Percentiles rank a stretch among this genome's conserved stretches.
Conservation (phyloP, 2,329 filamentous ascomycete genomes). For the Pestalotiopsis sp. region DNA sequence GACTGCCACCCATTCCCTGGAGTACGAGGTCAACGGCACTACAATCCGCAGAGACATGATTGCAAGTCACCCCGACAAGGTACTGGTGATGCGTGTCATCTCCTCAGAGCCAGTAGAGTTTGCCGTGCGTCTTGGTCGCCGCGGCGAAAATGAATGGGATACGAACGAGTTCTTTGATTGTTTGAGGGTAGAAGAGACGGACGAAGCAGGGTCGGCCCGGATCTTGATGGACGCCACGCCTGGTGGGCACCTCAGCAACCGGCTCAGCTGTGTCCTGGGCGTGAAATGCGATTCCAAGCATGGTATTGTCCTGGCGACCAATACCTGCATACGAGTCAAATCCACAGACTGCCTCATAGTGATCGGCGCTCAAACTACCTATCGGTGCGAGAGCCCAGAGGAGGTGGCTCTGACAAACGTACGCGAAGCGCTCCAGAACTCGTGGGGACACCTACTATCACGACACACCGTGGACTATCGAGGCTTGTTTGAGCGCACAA, state of each 20-base stretch:
- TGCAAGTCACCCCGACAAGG: slow-evolving; percentile 24
- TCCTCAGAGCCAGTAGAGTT: slow-evolving; percentile 20
- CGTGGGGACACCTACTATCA: slow-evolving; percentile 20
- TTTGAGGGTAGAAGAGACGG: slow-evolving; percentile 23
- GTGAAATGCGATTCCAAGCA: slow-evolving; percentile 13
- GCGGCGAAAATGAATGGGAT: slow-evolving; percentile 43
- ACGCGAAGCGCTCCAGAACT: slow-evolving; percentile 15
- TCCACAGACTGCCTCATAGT: slow-evolving; percentile 36
- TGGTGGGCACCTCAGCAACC: slow-evolving; percentile 35
- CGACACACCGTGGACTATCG: slow-evolving; percentile 23
- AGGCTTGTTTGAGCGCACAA: slow-evolving; percentile 22
- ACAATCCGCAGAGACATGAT: slow-evolving; percentile 24
- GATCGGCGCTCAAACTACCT: slow-evolving; percentile 41
- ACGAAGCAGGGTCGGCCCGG: slow-evolving; percentile 9
- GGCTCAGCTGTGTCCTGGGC: slow-evolving; percentile 32
- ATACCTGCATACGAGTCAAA: slow-evolving; percentile 37
- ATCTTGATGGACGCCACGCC: slow-evolving; percentile 39
- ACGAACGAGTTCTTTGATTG: slow-evolving; percentile 45
- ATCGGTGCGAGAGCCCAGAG: slow-evolving; percentile 31
- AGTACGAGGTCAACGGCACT: slow-evolving; percentile 17
- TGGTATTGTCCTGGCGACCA: slow-evolving; percentile 32
- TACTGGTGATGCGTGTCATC: slow-evolving; percentile 20
- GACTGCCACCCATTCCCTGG: slow-evolving; percentile 13
- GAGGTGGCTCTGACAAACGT: slow-evolving; percentile 28
- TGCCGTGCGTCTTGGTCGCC: slow-evolving; percentile 34